phyloP scores from a whole-genome alignment of 2,329 filamentous ascomycete genomes.

The Alternaria viburni region DNA sequence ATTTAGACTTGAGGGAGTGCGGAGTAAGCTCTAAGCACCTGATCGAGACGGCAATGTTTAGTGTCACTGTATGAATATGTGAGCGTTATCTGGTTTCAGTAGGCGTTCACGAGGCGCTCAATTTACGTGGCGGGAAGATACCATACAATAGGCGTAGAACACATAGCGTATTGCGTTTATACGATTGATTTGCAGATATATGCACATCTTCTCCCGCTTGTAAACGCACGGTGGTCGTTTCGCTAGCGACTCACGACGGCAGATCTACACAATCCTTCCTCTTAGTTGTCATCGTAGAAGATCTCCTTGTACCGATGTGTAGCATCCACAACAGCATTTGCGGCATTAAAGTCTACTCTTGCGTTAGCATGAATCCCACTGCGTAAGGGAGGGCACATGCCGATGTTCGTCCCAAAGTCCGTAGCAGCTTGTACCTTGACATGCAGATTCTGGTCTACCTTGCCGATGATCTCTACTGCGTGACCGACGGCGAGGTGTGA shows the following conservation, averaged over 20 bases:
- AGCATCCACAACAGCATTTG: constrained; percentile 80
- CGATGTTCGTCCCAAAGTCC: constrained; percentile 72
- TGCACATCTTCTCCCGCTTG: no score
- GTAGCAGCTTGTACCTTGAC: constrained; percentile 73
- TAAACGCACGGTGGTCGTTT: no score
- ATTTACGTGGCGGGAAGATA: neutral
- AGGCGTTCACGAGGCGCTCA: neutral
- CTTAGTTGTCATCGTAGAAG: constrained; percentile 68
- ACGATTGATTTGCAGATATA: neutral
- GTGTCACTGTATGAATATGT: neutral
- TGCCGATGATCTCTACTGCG: constrained; percentile 78
- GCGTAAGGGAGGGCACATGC: constrained; percentile 57
- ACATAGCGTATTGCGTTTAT: neutral
- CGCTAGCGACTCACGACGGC: no score
- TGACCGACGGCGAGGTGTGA: constrained; percentile 72
- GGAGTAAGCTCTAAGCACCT: constrained; percentile 71
- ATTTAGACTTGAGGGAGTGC: constrained; percentile 88
- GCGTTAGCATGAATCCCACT: neutral
- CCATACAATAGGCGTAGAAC: neutral
- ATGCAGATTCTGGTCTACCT: constrained; percentile 75
- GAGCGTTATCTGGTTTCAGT: neutral
- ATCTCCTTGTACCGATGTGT: constrained; percentile 83
- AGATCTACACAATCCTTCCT: no score
- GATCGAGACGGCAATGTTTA: neutral
- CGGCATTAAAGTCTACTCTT: constrained; percentile 72